Conservation (phyloP, 1,284 basidiomycete genomes). For the Ustilago sp. region DNA sequence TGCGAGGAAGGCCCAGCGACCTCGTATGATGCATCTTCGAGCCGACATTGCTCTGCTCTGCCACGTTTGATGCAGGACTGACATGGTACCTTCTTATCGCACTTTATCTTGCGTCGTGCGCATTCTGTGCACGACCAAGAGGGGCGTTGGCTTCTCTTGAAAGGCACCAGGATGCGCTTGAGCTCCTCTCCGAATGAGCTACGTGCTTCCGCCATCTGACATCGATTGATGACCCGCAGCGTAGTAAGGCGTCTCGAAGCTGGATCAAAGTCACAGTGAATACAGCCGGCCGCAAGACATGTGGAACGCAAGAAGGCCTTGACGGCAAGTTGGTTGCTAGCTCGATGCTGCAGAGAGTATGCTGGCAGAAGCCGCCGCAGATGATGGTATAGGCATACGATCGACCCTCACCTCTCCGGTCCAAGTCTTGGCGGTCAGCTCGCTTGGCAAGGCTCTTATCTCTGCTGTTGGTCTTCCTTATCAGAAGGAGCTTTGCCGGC, state of each 20-base stretch:
- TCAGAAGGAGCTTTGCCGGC: neutral
- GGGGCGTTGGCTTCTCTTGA: constrained; percentile 48
- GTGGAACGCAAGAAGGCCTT: neutral
- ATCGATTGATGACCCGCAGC: neutral
- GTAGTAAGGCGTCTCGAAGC: neutral
- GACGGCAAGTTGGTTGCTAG: neutral
- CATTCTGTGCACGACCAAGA: constrained; percentile 62
- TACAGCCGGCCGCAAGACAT: neutral
- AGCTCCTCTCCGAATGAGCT: constrained; percentile 9
- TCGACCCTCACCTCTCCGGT: neutral
- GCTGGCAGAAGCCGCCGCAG: neutral
- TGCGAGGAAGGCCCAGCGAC: constrained; percentile 20
- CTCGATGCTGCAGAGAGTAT: neutral
- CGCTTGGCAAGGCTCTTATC: neutral
- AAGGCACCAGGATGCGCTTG: constrained; percentile 24
- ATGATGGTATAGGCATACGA: neutral
- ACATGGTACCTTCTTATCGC: constrained; percentile 59
- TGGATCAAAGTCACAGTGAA: neutral
- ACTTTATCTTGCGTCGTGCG: constrained; percentile 53
- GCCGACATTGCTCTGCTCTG: constrained; percentile 40
- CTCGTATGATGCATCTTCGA: constrained; percentile 29
- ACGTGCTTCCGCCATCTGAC: constrained; percentile 18
- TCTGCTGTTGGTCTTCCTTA: neutral
- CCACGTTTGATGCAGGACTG: constrained; percentile 54
- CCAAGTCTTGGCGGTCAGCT: neutral